Evolutionary conservation across 768 basidiomycete genomes (phyloP).

Genomic region (Dioszegia hungarica): DNA sequence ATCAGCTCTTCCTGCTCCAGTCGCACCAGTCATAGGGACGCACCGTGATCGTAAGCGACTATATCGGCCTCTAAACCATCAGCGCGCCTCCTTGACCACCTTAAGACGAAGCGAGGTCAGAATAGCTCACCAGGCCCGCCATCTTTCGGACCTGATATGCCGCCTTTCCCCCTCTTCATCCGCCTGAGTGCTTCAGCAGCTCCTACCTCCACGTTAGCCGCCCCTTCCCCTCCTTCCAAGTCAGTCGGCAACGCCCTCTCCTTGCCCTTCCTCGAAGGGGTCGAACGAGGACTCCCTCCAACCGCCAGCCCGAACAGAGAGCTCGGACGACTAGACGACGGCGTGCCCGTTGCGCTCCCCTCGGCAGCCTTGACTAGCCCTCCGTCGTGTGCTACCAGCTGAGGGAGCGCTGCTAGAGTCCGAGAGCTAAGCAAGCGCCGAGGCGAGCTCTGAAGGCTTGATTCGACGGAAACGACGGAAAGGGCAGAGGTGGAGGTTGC

Average conservation of each 20-base stretch:
- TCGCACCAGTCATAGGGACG: too few species aligned
- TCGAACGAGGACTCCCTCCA: neutral
- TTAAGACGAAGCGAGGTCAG: too few species aligned
- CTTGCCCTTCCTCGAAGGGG: slow-evolving; percentile 24
- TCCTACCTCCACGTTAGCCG: neutral
- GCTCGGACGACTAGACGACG: neutral
- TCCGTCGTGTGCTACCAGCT: too few species aligned
- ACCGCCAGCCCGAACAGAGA: neutral
- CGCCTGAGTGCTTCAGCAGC: too few species aligned
- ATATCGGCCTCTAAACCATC: too few species aligned
- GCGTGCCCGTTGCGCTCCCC: neutral
- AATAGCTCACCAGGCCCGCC: too few species aligned
- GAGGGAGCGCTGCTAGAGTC: too few species aligned
- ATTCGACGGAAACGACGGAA: slow-evolving; percentile 22
- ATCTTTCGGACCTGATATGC: too few species aligned
- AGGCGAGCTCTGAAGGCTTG: slow-evolving; percentile 3
- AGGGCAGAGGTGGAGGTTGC: slow-evolving; percentile 30
- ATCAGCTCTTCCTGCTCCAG: neutral
- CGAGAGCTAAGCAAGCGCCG: neutral
- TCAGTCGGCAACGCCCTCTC: slow-evolving; percentile 16
- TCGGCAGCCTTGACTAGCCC: neutral
- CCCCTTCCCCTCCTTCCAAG: neutral
- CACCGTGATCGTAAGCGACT: too few species aligned
- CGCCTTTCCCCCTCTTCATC: too few species aligned
- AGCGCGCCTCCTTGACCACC: too few species aligned